A percentile compares a stretch with the other conserved stretches of the same genome.
Evolutionary conservation across 192 early-diverging fungal genomes (phyloP).

Genomic region (Ambispora gerdemannii): DNA sequence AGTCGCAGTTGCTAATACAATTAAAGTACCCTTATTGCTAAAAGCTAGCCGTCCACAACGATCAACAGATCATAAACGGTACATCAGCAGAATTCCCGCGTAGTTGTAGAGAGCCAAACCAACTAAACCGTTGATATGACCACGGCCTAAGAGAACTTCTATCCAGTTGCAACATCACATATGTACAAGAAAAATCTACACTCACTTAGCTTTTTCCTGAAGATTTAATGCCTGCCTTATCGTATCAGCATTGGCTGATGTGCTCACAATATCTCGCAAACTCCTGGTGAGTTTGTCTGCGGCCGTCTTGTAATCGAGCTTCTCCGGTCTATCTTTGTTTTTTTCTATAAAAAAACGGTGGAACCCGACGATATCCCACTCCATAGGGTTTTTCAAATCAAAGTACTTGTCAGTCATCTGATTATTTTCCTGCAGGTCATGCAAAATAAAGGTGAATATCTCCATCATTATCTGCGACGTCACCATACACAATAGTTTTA

Average conservation of each 20-base stretch:
- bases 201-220: constrained; percentile 19
- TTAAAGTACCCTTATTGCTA: constrained; percentile 22
- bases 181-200: constrained; percentile 17
- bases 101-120: constrained; percentile 24
- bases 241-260: not conserved
- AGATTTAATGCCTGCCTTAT: constrained; percentile 14
- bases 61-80: constrained; percentile 23
- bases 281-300: constrained; percentile 10
- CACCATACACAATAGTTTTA: not conserved
- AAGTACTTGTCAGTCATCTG: constrained; percentile 16
- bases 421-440: constrained; percentile 18
- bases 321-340: constrained; percentile 18
- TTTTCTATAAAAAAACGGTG: constrained; percentile 18
- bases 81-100: constrained; percentile 14
- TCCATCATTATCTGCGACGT: not conserved
- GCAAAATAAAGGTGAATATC: constrained; percentile 25
- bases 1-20: constrained; percentile 22
- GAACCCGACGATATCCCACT: constrained; percentile 13
- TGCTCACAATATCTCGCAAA: constrained; percentile 17
- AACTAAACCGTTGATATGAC: constrained; percentile 25
- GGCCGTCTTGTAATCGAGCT: constrained; percentile 1
- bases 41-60: constrained; percentile 17
- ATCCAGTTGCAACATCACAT: constrained; percentile 19
- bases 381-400: constrained; percentile 10
- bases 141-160: constrained; percentile 24